Evolutionary conservation across 2,329 filamentous ascomycete genomes (phyloP).

Genomic region (Colletotrichum kahawae): DNA sequence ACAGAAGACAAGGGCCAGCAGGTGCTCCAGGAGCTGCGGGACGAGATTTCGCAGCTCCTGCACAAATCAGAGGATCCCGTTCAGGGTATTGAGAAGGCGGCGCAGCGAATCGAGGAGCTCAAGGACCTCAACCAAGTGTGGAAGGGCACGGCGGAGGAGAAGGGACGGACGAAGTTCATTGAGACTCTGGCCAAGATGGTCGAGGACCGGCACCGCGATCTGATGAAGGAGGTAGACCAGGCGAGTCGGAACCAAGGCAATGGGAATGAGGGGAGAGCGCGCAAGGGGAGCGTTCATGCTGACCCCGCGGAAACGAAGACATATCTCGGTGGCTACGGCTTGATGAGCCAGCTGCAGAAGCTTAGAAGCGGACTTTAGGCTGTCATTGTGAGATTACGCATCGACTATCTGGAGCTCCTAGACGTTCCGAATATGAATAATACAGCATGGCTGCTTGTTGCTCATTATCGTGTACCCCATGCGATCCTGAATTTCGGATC

Average conservation of each 20-base stretch:
- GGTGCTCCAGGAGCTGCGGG: slow-evolving; percentile 71
- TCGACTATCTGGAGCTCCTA: background rate
- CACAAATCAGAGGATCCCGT: slow-evolving; percentile 61
- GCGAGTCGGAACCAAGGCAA: slow-evolving; percentile 38
- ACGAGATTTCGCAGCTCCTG: slow-evolving; percentile 75
- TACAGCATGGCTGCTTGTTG: background rate
- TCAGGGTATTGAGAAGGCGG: slow-evolving; percentile 75
- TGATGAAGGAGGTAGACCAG: slow-evolving; percentile 58
- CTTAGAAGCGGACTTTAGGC: slow-evolving; percentile 55
- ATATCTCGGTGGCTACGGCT: slow-evolving; percentile 57
- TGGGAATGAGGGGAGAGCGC: slow-evolving; percentile 34
- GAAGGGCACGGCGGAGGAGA: slow-evolving; percentile 96
- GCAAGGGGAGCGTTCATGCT: slow-evolving; percentile 38
- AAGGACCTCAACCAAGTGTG: slow-evolving; percentile 81
- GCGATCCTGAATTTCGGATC: background rate
- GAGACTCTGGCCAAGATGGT: slow-evolving; percentile 82
- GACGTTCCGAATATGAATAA: background rate
- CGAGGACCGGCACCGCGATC: slow-evolving; percentile 70
- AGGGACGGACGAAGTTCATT: slow-evolving; percentile 80
- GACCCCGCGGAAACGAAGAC: slow-evolving; percentile 44
- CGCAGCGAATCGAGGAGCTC: slow-evolving; percentile 75
- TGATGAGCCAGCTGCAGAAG: slow-evolving; percentile 68
- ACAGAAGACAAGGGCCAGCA: slow-evolving; percentile 88
- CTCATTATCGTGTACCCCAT: background rate
- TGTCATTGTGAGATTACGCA: background rate